Base-by-base conservation (phyloP, 176 grass and related monocot species). In the Lolium perenne region DNA sequence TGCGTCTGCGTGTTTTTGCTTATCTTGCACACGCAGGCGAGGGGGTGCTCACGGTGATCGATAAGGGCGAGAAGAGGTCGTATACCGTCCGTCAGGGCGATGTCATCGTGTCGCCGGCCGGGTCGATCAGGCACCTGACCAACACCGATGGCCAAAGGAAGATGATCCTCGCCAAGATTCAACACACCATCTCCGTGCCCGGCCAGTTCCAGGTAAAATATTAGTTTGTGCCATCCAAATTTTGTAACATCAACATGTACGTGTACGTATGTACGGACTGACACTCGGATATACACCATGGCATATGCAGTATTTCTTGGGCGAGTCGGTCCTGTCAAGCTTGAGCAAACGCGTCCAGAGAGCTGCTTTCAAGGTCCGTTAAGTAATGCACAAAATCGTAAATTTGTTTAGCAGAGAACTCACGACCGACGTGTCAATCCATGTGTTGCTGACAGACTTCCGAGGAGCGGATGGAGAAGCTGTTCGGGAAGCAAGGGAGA, bases 81-180 rank as follows among this genome's bases (percentile, higher is more conserved):
- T 71, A 95, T 5, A 23, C 84, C 26, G 77, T 98, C 80, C 74
- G 65, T 41, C 9, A 87, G 71, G 96, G 96, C 50, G 82, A 95
- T 71, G 32, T 94, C 66, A 23, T 94, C 53, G 83, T 83, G 55
- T 60, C 82, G 71, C 93, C 87, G 18, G 91, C 96, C 0, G 96
- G 96, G 17, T 46, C 83, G 1, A 15, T 98, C 49, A 86, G 80
- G 11, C 94, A 94, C 47, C 43, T 98, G 0, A 89, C 82, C 84
- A 95, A 94, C 81, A 98, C 85, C 17, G 92, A 94, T 51, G 91
- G 86, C 69, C 83, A 88, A 8, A 80, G 85, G 84, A 95, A 95
- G 64, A 75, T 98, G 15, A 20, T 90, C 25, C 65, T 95, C 12
- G 88, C 77, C 8, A 92, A 89, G 81, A 89, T 98, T n/a, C 29